These are phyloP conservation scores for Bimuria novae-zelandiae DNA, from an alignment of 2,329 filamentous ascomycete species.

Conservation along the genomic window DNA sequence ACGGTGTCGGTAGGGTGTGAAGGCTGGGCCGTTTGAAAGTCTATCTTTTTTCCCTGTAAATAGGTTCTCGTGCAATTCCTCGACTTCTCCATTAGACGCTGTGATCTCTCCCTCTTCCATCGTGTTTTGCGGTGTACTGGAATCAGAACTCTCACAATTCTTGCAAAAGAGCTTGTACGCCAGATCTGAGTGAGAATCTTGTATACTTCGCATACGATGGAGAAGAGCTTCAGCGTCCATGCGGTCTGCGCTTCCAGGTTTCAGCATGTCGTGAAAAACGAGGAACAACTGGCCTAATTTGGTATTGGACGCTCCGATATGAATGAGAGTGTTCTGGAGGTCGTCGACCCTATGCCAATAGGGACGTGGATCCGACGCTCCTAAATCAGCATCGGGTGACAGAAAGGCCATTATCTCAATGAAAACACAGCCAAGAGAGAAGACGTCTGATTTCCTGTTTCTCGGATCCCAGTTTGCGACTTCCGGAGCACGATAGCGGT, in stretches of 20 bases:
- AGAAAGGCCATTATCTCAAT: background rate
- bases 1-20: background rate
- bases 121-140: background rate
- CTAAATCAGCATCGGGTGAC: background rate
- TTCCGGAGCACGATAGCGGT: slow-evolving; percentile 19
- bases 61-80: background rate
- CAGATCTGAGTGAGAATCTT: slow-evolving; percentile 4
- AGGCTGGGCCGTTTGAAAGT: background rate
- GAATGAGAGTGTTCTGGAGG: background rate
- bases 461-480: slow-evolving; percentile 9
- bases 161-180: slow-evolving; percentile 8
- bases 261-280: slow-evolving; percentile 9
- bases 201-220: slow-evolving; percentile 6
- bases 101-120: background rate
- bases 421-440: background rate
- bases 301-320: background rate
- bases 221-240: slow-evolving; percentile 3
- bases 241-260: background rate
- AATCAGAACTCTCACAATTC: slow-evolving; percentile 5
- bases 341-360: background rate
- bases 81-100: background rate
- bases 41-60: background rate
- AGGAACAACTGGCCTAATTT: background rate
- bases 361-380: background rate
- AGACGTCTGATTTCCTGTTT: slow-evolving; percentile 8